These are phyloP conservation scores for Penicillium concentricum DNA, from an alignment of 2,329 filamentous ascomycete genomes.

Conservation along the genomic window DNA sequence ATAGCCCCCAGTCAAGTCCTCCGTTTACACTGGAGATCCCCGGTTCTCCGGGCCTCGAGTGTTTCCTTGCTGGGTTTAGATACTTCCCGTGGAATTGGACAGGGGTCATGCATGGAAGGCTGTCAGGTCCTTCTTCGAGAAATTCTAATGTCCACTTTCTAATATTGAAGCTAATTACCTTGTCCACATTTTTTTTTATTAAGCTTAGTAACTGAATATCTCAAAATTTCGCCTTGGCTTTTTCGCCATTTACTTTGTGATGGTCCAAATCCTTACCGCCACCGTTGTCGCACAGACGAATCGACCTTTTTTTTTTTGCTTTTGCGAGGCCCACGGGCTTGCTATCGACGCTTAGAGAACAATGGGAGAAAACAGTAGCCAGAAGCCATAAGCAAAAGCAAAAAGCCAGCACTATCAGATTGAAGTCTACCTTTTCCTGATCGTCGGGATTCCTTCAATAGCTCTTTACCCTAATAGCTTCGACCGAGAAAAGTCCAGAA, in stretches of 20 bases:
- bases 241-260: background rate
- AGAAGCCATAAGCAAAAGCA: background rate
- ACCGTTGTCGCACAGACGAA: conserved; percentile 32
- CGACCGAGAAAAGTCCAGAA: background rate
- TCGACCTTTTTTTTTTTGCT: conserved; percentile 1
- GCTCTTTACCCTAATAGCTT: background rate
- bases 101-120: conserved; percentile 27
- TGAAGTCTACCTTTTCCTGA: background rate
- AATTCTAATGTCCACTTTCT: conserved; percentile 7
- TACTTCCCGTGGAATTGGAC: background rate
- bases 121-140: conserved; percentile 25
- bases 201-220: background rate
- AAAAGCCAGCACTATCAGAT: conserved; percentile 3
- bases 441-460: background rate
- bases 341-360: background rate
- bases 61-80: conserved; percentile 10
- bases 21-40: background rate
- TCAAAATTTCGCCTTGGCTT: conserved; percentile 6
- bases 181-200: background rate
- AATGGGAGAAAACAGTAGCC: background rate
- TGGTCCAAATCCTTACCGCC: conserved; percentile 13
- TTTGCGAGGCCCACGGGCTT: conserved; percentile 11
- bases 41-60: conserved; percentile 1
- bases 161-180: conserved; percentile 3
- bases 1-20: background rate